Percentiles rank a stretch among this genome's conserved stretches.
phyloP scores from a whole-genome alignment of 2,329 filamentous ascomycete species.

The Chalara sp. region DNA sequence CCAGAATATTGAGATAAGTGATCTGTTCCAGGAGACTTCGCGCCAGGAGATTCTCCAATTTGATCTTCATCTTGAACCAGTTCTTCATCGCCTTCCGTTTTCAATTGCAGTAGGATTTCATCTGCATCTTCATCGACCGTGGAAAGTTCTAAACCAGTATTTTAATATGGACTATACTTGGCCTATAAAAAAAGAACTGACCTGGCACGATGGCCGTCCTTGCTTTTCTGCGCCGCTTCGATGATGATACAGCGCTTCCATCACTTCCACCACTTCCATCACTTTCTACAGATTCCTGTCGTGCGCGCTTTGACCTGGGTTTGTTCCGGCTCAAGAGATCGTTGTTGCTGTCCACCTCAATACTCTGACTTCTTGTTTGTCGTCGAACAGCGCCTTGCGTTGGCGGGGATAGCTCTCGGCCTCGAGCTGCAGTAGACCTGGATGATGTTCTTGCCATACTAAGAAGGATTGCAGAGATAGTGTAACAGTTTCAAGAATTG shows the following conservation, averaged over 20 bases:
- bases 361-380: no score
- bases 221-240: no score
- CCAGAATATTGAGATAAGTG: conserved; percentile 18
- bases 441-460: no score
- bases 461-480: no score
- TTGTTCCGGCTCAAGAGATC: neutral
- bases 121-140: conserved; percentile 20
- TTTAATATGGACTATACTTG: neutral
- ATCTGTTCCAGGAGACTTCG: conserved; percentile 11
- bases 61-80: conserved; percentile 1
- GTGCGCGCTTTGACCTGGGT: neutral
- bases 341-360: no score
- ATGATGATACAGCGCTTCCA: no score
- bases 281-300: neutral
- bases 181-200: no score
- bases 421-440: no score
- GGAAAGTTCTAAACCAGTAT: conserved; percentile 17
- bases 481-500: no score
- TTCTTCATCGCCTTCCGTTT: neutral
- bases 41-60: conserved; percentile 2
- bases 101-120: neutral
- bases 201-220: no score
- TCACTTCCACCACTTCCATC: neutral
- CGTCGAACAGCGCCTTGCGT: no score
- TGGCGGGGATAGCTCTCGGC: no score